Base-by-base conservation (phyloP, 2,329 filamentous ascomycete species). In the Venturiaceae sp. region DNA sequence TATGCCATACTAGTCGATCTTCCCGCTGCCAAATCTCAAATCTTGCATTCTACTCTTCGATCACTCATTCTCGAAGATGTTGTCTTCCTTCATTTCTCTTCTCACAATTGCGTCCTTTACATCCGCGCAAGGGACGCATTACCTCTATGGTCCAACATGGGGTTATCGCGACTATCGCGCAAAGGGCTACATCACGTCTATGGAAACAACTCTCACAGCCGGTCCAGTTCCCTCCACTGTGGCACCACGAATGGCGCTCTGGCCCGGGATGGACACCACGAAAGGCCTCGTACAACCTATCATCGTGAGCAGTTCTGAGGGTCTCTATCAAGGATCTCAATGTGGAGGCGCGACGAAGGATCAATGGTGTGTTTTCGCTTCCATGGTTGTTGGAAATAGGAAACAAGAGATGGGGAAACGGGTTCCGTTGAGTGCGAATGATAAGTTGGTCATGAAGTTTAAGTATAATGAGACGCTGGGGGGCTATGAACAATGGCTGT, bases 241-340 rank as follows among this genome's bases (percentile, higher is more conserved):
- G 3, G 30, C 50, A 33, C 50, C 50, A 5, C 44, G 57, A 9
- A 23, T 58, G 47, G 57, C 57, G 47, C 28, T 58, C n/a, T 58
- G 57, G 57, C 57, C 57, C 6, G 57, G 57, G 8, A 34, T 58
- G 47, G 47, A 58, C 28, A 41, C 47, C 26, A 26, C 44, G 3
- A 54, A 44, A 26, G 57, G 57, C 5, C 36, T 58, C 5, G 28
- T 58, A 4, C 57, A 58, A 44, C 57, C 57, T 14, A 58, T 58
- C 28, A 53, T 58, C 28, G 57, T 58, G n/a, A 47, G 37, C 30
- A 47, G 37, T 41, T 23, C 32, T 32, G 55, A 57, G n/a, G 14
- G 14, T 21, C 23, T 57, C 3, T 57, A 47, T 32, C 39, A 57
- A 9, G 44, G 44, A 5, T 21, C 41, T 5, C 41, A 47, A 30